phyloP scores from a whole-genome alignment of 2,329 filamentous ascomycete species.

The Colletotrichum cereale region DNA sequence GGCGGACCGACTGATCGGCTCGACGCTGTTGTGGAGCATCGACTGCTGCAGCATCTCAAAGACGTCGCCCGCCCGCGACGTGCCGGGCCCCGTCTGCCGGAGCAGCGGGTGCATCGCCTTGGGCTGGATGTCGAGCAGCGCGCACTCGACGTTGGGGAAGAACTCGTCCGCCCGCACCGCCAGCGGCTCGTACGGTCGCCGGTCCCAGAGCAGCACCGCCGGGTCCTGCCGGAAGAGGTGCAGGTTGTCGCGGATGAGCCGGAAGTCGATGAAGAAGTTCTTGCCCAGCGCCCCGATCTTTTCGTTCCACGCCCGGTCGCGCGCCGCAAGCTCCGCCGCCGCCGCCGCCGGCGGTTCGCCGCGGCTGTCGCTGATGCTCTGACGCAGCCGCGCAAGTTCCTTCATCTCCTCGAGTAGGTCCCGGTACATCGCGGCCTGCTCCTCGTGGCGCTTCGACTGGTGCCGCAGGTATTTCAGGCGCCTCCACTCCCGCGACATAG shows the following conservation, averaged over 20 bases:
- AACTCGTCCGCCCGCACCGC: conserved; percentile 70
- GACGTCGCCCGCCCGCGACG: conserved; percentile 59
- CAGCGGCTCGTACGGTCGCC: conserved; percentile 78
- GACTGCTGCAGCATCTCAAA: conserved; percentile 65
- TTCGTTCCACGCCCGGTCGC: conserved; percentile 51
- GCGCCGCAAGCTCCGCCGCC: conserved; percentile 45
- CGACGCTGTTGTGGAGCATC: conserved; percentile 51
- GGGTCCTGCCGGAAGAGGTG: conserved; percentile 62
- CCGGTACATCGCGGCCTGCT: conserved; percentile 45
- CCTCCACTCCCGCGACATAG: conserved; percentile 14
- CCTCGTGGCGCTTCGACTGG: conserved; percentile 45
- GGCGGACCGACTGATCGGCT: conserved; percentile 59
- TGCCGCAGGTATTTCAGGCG: conserved; percentile 48
- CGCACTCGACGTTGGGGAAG: conserved; percentile 69
- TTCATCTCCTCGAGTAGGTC: conserved; percentile 52
- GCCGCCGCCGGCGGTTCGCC: conserved; percentile 23
- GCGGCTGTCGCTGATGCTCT: conserved; percentile 1
- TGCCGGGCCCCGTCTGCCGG: conserved; percentile 56
- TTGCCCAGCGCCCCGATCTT: conserved; percentile 50
- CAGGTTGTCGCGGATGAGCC: conserved; percentile 64
- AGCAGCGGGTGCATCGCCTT: conserved; percentile 63
- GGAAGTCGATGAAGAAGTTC: conserved; percentile 52
- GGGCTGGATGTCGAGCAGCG: conserved; percentile 77
- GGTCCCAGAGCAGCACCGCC: conserved; percentile 75
- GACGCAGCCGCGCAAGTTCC: conserved; percentile 43